A percentile compares a stretch with the other conserved stretches of the same genome.
These are phyloP conservation scores for Zymoseptoria pseudotritici DNA, from an alignment of 2,329 filamentous ascomycete genomes.

Conservation along the genomic window DNA sequence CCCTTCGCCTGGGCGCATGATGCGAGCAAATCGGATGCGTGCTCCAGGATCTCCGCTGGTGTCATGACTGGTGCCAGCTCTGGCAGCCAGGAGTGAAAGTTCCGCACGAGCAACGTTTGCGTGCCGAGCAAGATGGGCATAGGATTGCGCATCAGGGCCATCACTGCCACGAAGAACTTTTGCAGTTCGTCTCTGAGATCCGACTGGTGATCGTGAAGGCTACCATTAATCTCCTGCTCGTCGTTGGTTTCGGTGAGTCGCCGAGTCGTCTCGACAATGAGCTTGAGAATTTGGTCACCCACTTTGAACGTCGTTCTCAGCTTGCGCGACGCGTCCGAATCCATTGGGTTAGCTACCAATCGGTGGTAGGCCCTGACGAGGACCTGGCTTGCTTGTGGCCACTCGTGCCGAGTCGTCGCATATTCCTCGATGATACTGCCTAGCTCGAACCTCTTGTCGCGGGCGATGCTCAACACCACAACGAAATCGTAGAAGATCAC, in stretches of 20 bases:
- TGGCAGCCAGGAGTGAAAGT: conserved; percentile 96
- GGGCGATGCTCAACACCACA: conserved; percentile 82
- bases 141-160: conserved; percentile 79
- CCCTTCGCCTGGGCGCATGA: conserved; percentile 81
- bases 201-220: conserved; percentile 63
- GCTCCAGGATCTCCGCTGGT: conserved; percentile 78
- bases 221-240: conserved; percentile 61
- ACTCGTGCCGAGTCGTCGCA: conserved; percentile 80
- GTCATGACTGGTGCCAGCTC: conserved; percentile 71
- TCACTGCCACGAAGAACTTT: conserved; percentile 81
- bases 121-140: conserved; percentile 84
- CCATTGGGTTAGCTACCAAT: conserved; percentile 72
- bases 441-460: conserved; percentile 88
- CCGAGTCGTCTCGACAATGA: conserved; percentile 81
- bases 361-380: conserved; percentile 80
- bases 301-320: conserved; percentile 92
- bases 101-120: conserved; percentile 89
- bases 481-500: conserved; percentile 86
- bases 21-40: conserved; percentile 89
- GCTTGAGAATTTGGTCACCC: conserved; percentile 83
- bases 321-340: conserved; percentile 74
- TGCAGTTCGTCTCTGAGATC: conserved; percentile 79
- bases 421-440: conserved; percentile 87
- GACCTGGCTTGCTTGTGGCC: conserved; percentile 84
- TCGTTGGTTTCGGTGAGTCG: conserved; percentile 43